Conservation (phyloP, 2,329 filamentous ascomycete species). For the Laburnicola sp. region DNA sequence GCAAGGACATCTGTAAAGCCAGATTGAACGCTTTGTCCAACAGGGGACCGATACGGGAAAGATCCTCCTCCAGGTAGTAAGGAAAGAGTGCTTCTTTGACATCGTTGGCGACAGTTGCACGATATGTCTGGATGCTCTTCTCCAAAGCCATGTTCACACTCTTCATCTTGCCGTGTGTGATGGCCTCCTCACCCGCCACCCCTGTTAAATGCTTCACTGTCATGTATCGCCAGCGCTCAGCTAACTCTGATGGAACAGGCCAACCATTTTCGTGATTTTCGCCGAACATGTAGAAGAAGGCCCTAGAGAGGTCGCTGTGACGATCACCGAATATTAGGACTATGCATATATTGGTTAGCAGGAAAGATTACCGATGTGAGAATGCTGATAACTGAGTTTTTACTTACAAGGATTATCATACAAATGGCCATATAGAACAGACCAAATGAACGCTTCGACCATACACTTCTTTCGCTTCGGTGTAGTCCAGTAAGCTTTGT, state of each 20-base stretch:
- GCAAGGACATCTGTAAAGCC: conserved; percentile 18
- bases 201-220: conserved; percentile 8
- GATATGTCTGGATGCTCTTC: conserved; percentile 1
- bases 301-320: no score
- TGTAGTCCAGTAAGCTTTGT: conserved; percentile 11
- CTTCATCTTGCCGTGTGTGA: neutral
- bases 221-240: conserved; percentile 19
- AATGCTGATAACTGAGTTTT: no score
- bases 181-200: neutral
- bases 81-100: neutral
- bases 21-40: conserved; percentile 20
- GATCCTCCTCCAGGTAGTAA: neutral
- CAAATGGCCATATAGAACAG: conserved; percentile 10
- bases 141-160: neutral
- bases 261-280: neutral
- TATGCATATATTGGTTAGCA: neutral
- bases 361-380: neutral
- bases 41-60: conserved; percentile 3
- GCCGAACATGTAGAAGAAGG: neutral
- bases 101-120: neutral
- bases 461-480: conserved; percentile 14
- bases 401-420: conserved; percentile 12
- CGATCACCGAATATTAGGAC: neutral
- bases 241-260: conserved; percentile 5
- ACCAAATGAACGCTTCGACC: conserved; percentile 24